Percentiles rank a stretch among this genome's conserved stretches.
Conservation (phyloP, 2,329 filamentous ascomycete genomes). For the Verticillium albo-atrum region DNA sequence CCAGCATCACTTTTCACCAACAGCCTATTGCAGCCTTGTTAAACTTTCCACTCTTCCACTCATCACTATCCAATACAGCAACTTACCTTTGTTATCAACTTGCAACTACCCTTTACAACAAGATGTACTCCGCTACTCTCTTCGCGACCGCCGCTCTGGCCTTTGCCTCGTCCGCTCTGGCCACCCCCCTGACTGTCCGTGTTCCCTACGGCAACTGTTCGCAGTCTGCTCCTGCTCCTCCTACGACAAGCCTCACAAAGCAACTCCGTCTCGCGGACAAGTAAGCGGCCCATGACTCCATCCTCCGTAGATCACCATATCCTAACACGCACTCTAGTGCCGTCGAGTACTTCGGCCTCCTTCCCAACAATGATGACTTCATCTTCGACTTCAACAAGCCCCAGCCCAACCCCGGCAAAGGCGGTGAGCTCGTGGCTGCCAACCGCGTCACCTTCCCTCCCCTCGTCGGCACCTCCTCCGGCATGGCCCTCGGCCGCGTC, state of each 20-base stretch:
- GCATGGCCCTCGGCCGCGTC: conserved; percentile 48
- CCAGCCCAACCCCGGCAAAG: conserved; percentile 26
- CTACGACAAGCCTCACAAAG: conserved; percentile 11
- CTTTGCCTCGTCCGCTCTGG: conserved; percentile 26
- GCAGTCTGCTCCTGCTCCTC: conserved; percentile 6
- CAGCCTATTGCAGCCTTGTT: too few species aligned
- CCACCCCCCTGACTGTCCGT: conserved; percentile 12
- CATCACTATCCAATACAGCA: neutral
- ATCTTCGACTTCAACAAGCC: conserved; percentile 42
- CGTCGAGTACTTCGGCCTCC: conserved; percentile 36
- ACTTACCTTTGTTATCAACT: neutral
- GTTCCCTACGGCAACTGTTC: conserved; percentile 2
- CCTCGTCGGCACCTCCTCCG: conserved; percentile 45
- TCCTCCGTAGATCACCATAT: neutral
- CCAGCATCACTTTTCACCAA: neutral
- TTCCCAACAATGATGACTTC: conserved; percentile 39
- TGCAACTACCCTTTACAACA: conserved; percentile 14
- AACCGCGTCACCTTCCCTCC: conserved; percentile 55
- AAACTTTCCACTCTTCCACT: too few species aligned
- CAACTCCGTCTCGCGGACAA: conserved; percentile 34
- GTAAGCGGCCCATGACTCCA: conserved; percentile 15
- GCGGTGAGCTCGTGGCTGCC: conserved; percentile 45
- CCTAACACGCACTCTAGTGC: conserved; percentile 24
- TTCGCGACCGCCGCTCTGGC: conserved; percentile 33
- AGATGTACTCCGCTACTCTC: conserved; percentile 29